A percentile compares a stretch with the other conserved stretches of the same genome.
Conservation (phyloP, 306 rosid species). For the Gleditsia sinensis region DNA sequence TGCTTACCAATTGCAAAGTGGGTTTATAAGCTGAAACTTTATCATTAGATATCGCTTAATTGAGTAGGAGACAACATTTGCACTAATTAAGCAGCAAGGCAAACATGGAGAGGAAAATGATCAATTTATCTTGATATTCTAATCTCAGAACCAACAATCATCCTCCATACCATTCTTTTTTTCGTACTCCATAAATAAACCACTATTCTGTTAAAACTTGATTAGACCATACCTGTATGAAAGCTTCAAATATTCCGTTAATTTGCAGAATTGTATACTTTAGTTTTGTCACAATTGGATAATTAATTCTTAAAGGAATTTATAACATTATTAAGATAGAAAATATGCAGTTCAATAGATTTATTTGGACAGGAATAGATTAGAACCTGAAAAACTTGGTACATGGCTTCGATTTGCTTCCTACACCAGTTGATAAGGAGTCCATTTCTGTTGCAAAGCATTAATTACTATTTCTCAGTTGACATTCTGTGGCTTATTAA, state of each 20-base stretch:
- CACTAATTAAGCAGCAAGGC: constrained; percentile 22
- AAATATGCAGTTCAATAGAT: constrained; percentile 40
- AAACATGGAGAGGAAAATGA: constrained; percentile 10
- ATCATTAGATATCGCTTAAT: constrained; percentile 25
- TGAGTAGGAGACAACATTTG: not conserved
- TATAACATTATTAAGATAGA: constrained; percentile 31
- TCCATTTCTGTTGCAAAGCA: constrained; percentile 96
- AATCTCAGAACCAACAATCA: constrained; percentile 22
- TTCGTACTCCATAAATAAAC: constrained; percentile 34
- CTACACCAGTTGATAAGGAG: constrained; percentile 90
- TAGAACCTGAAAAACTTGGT: constrained; percentile 99
- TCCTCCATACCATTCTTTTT: constrained; percentile 41
- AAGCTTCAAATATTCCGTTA: constrained; percentile 50
- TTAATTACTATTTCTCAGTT: constrained; percentile 82
- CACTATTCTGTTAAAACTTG: constrained; percentile 43
- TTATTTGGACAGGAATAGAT: constrained; percentile 74
- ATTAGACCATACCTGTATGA: constrained; percentile 67
- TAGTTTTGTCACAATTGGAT: constrained; percentile 37
- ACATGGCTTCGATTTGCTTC: constrained; percentile 99
- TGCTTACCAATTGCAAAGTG: constrained; percentile 40
- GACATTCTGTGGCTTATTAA: constrained; percentile 51
- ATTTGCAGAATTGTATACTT: constrained; percentile 46
- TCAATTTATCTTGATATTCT: constrained; percentile 29
- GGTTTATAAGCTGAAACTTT: constrained; percentile 30
- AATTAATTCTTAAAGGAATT: constrained; percentile 38